These are phyloP conservation scores for Trichoderma cornu-damae DNA, from an alignment of 2,329 filamentous ascomycete species.

Conservation along the genomic window DNA sequence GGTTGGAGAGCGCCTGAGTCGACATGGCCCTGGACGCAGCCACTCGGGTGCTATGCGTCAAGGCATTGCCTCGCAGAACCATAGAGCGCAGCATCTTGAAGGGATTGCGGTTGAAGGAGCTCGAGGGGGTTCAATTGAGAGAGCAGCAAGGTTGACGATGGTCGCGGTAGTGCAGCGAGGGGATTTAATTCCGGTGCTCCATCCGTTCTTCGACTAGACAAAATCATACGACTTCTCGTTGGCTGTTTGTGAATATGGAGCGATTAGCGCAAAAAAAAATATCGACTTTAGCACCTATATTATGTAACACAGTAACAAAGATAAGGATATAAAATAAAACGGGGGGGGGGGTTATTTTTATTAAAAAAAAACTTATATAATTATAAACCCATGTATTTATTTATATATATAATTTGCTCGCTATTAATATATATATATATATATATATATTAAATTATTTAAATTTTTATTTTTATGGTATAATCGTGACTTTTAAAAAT, in stretches of 20 bases:
- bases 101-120: constrained; percentile 20
- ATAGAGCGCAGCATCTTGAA: constrained; percentile 51
- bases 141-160: constrained; percentile 21
- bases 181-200: constrained; percentile 21
- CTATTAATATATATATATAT: background rate
- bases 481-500: no score
- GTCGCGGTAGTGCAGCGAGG: constrained; percentile 24
- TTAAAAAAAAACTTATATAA: background rate
- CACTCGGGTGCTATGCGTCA: constrained; percentile 40
- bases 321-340: no score
- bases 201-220: constrained; percentile 1
- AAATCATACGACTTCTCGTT: constrained; percentile 15
- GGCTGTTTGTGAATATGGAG: constrained; percentile 8
- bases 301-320: background rate
- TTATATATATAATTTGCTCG: background rate
- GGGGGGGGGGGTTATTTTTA: no score
- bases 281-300: background rate
- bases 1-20: constrained; percentile 94
- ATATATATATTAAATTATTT: background rate
- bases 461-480: no score
- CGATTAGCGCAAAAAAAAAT: constrained; percentile 10
- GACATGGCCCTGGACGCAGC: constrained; percentile 53
- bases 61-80: constrained; percentile 48
- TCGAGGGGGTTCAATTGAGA: constrained; percentile 33
- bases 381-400: background rate